A percentile compares a stretch with the other conserved stretches of the same genome.
Conservation (phyloP, 2,329 filamentous ascomycete genomes). For the Sclerotinia sclerotiorum region DNA sequence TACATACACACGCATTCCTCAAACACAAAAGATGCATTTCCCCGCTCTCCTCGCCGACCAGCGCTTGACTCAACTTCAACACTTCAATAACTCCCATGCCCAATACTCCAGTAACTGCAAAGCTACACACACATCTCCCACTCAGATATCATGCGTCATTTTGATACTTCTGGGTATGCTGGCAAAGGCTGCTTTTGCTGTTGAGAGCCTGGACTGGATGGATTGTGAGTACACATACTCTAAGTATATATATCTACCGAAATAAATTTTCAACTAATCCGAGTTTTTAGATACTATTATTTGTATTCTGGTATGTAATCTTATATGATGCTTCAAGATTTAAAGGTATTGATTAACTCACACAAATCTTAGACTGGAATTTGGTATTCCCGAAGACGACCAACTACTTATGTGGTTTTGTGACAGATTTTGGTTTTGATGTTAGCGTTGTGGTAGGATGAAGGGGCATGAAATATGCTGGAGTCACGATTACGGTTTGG, state of each 20-base stretch:
- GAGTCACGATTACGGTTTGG: background rate
- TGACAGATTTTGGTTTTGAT: background rate
- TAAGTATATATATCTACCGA: background rate
- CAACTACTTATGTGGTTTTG: conserved; percentile 15
- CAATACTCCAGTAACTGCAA: background rate
- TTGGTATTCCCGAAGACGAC: conserved; percentile 16
- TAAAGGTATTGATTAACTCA: background rate
- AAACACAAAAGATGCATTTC: conserved; percentile 12
- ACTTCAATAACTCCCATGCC: background rate
- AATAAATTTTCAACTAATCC: background rate
- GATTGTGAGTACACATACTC: background rate
- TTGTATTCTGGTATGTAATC: conserved; percentile 6
- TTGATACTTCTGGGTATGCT: background rate
- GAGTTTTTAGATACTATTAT: background rate
- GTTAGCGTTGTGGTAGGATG: background rate
- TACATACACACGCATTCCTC: too few relatives aligned
- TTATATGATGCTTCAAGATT: background rate
- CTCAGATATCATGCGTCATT: background rate
- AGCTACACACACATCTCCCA: background rate
- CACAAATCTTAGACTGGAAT: background rate
- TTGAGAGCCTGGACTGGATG: conserved; percentile 10
- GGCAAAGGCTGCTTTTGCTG: background rate
- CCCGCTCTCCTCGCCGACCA: conserved; percentile 14
- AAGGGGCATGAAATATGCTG: background rate
- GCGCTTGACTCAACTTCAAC: background rate